Evolutionary conservation across 768 basidiomycete species (phyloP).

Genomic region (Gymnopilus dilepis): DNA sequence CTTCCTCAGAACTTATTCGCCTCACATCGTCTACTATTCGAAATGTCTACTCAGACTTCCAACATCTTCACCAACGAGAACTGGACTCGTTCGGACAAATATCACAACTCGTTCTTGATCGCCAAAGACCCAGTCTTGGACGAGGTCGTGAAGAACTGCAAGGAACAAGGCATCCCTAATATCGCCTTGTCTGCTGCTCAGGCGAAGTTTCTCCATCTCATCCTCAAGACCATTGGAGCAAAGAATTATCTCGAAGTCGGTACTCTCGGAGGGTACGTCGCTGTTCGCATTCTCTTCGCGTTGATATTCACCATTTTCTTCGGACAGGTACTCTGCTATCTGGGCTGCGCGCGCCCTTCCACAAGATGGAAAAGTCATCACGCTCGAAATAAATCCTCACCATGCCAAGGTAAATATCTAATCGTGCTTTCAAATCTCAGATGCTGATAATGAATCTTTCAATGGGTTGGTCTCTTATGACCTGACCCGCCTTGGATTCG

Average conservation of each 20-base stretch:
- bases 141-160: slow-evolving; percentile 44
- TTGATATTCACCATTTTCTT: neutral
- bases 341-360: slow-evolving; percentile 53
- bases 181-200: slow-evolving; percentile 59
- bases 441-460: neutral
- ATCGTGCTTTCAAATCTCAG: neutral
- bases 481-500: neutral
- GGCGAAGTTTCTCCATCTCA: slow-evolving; percentile 61
- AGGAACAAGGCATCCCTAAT: slow-evolving; percentile 49
- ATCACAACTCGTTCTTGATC: slow-evolving; percentile 62
- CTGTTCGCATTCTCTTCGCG: neutral
- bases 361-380: slow-evolving; percentile 51
- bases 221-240: slow-evolving; percentile 56
- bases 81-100: slow-evolving; percentile 58
- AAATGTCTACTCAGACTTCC: neutral
- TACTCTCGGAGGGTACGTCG: slow-evolving; percentile 63
- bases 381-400: slow-evolving; percentile 51
- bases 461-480: slow-evolving; percentile 3
- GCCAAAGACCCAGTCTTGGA: slow-evolving; percentile 49
- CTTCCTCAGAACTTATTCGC: neutral
- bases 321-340: slow-evolving; percentile 46
- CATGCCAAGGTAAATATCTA: slow-evolving; percentile 46
- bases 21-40: neutral
- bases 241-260: slow-evolving; percentile 69
- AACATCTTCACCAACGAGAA: slow-evolving; percentile 30